Base-by-base conservation (phyloP, 495 filamentous ascomycete species). In the Aspergillus baeticus region DNA sequence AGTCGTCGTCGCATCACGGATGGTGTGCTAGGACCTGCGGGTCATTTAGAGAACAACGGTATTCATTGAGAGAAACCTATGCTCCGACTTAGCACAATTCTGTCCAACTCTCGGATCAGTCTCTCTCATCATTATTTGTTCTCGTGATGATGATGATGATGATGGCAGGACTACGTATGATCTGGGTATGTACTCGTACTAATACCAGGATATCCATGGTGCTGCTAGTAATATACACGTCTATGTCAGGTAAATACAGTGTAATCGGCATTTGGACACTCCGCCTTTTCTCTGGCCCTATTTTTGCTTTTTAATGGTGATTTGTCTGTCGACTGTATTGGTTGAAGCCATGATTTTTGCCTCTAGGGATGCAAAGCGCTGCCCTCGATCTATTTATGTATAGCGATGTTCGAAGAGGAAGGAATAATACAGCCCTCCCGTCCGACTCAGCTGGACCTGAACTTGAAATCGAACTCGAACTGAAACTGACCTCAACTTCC, bases 391-490 rank as follows among this genome's bases (percentile, higher is more conserved):
- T 13, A 50, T 51, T 29, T 39, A 26, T 10, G 48, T 51, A 38
- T 38, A 51, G 35, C 38, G 18, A 38, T 51, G 45, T 34, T 17
- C 37, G 46, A 37, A 50, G 33, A 39, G 20, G 31, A 49, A 31
- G 31, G 18, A 29, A 21, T 39, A 29, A 51, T 50, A 34, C 29
- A 17, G 10, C 36, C 33, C 20, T 33, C 34, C 39, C 31, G 20
- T 20, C 34, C 8, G 20, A 14, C 6, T 2, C 13, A 36, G 6
- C 35, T 31, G n/a, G n/a, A n/a, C n/a, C n/a, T n/a, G n/a, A n/a
- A n/a, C n/a, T n/a, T n/a, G n/a, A n/a, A n/a, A n/a, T n/a, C 21
- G 26, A 8, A 29, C 26, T 53, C 17, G 22, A 39, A 6, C 23
- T 34, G 39, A 13, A 17, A 10, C 15, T 52, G 20, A 15, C 23